A percentile compares a stretch with the other conserved stretches of the same genome.
Conservation (phyloP, 257 asterid species). For the Nicotiana knightiana region DNA sequence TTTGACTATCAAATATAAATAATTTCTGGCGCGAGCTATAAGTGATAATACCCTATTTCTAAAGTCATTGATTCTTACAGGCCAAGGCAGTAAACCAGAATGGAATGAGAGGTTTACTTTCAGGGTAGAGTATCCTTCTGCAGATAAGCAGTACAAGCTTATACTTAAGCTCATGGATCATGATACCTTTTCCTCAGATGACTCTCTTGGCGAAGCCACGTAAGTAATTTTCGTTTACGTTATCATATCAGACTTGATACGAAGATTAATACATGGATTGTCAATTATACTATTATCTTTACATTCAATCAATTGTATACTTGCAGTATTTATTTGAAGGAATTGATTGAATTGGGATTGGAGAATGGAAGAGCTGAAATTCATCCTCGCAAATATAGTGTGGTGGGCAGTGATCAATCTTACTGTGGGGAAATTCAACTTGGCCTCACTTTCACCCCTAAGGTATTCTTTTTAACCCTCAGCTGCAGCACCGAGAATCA, state of each 20-base stretch:
- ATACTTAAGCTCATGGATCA: slow-evolving; percentile 51
- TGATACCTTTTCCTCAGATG: slow-evolving; percentile 42
- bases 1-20: too few relatives aligned
- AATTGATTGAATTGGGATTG: slow-evolving; percentile 40
- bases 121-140: slow-evolving; percentile 36
- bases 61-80: slow-evolving; percentile 15
- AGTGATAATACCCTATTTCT: too few relatives aligned
- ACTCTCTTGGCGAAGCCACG: slow-evolving; percentile 58
- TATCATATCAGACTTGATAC: too few relatives aligned
- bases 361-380: slow-evolving; percentile 54
- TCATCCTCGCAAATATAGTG: slow-evolving; percentile 48
- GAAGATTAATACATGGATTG: too few relatives aligned
- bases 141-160: slow-evolving; percentile 34
- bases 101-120: slow-evolving; percentile 67
- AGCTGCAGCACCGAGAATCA: too few relatives aligned
- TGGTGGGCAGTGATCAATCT: slow-evolving; percentile 29
- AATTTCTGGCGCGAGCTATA: too few relatives aligned
- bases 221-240: slow-evolving; percentile 6
- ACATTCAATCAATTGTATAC: neutral
- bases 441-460: slow-evolving; percentile 40
- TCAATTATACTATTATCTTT: too few relatives aligned
- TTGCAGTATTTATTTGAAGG: slow-evolving; percentile 55
- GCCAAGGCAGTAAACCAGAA: slow-evolving; percentile 40
- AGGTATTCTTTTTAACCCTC: slow-evolving; percentile 19
- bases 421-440: slow-evolving; percentile 65